Percentiles rank a stretch among this genome's conserved stretches.
phyloP scores from a whole-genome alignment of 345 rosid genomes.

The Diplotaxis tenuifolia region DNA sequence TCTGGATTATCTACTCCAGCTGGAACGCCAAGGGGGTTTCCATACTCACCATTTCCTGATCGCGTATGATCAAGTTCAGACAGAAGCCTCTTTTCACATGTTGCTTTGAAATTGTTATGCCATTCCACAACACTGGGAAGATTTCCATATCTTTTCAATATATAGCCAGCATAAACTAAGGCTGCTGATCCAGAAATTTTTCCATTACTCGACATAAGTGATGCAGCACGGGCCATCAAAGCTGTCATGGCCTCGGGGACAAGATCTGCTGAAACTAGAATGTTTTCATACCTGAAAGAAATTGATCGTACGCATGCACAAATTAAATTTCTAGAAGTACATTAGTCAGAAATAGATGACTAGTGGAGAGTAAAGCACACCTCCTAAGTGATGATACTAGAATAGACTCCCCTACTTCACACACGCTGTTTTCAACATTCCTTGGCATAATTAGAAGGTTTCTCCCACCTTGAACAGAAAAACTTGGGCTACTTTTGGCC shows the following conservation, averaged over 20 bases:
- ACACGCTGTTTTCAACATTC: conserved; percentile 63
- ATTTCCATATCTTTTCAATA: conserved; percentile 68
- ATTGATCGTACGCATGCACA: conserved; percentile 14
- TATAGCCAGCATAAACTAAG: conserved; percentile 69
- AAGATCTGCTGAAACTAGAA: conserved; percentile 73
- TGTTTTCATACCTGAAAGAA: conserved; percentile 72
- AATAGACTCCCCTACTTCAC: conserved; percentile 80
- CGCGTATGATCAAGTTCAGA: conserved; percentile 87
- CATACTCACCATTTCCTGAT: conserved; percentile 65
- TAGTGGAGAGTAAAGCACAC: conserved; percentile 38
- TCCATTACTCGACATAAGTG: conserved; percentile 60
- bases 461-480: conserved; percentile 72
- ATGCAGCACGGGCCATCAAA: conserved; percentile 56
- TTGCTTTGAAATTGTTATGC: conserved; percentile 71
- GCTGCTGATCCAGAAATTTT: conserved; percentile 66
- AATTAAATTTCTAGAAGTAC: conserved; percentile 9
- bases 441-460: conserved; percentile 49
- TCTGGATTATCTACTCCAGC: conserved; percentile 81
- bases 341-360: background rate
- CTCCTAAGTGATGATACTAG: conserved; percentile 73
- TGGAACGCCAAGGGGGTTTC: conserved; percentile 76
- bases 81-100: conserved; percentile 70
- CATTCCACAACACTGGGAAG: conserved; percentile 79
- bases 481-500: conserved; percentile 54
- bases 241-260: conserved; percentile 80